These are phyloP conservation scores for Geotrichum ghanense DNA, from an alignment of 805 yeast species.

Conservation along the genomic window DNA sequence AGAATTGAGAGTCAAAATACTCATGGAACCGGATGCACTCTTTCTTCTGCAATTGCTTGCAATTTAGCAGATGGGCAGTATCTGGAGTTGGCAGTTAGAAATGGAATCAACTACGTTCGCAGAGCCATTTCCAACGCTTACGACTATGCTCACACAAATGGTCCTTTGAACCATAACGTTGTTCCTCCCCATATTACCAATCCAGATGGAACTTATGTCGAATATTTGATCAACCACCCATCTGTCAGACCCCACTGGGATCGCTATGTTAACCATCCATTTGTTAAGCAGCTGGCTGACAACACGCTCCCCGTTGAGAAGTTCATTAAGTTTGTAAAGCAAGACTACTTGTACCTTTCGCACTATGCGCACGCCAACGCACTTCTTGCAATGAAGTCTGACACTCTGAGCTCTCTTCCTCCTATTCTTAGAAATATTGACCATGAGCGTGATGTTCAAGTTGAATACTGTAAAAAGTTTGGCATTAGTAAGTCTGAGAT, in stretches of 20 bases:
- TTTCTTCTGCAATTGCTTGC: constrained; percentile 71
- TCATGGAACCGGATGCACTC: constrained; percentile 89
- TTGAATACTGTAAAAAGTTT: constrained; percentile 34
- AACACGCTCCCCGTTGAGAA: constrained; percentile 29
- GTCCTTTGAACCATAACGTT: constrained; percentile 65
- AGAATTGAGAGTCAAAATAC: constrained; percentile 40
- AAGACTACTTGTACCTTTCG: constrained; percentile 61
- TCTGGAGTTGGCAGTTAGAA: constrained; percentile 38
- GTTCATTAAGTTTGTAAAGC: constrained; percentile 27
- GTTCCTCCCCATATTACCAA: constrained; percentile 24
- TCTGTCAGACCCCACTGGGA: constrained; percentile 45
- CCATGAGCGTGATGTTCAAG: constrained; percentile 46
- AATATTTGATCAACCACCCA: constrained; percentile 46
- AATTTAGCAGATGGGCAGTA: constrained; percentile 47
- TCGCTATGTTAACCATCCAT: constrained; percentile 47
- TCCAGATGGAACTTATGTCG: constrained; percentile 31
- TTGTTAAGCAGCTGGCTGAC: constrained; percentile 42
- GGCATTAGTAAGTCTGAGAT: constrained; percentile 34
- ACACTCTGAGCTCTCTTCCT: constrained; percentile 38
- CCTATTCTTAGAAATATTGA: constrained; percentile 39
- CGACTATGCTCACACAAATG: constrained; percentile 39
- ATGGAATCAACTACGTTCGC: constrained; percentile 56
- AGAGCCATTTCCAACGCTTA: constrained; percentile 43
- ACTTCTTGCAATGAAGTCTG: constrained; percentile 52
- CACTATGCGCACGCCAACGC: constrained; percentile 59